Evolutionary conservation across 805 yeast genomes (phyloP).

Genomic region (Pichia sporocuriosa): DNA sequence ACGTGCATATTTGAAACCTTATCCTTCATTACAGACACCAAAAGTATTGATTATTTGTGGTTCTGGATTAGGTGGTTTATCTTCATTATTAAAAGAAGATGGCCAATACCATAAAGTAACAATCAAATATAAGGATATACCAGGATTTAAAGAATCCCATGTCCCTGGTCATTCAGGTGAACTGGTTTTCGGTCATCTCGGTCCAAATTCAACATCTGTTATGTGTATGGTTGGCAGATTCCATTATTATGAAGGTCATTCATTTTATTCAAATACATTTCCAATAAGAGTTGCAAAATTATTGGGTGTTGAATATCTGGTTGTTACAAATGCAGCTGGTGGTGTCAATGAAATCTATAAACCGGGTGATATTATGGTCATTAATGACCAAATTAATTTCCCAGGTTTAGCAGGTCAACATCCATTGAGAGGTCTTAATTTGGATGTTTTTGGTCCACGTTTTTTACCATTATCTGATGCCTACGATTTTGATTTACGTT

Average conservation of each 20-base stretch:
- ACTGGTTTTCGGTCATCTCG: conserved; percentile 71
- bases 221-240: conserved; percentile 91
- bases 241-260: conserved; percentile 89
- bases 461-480: conserved; percentile 88
- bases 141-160: conserved; percentile 75
- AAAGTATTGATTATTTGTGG: conserved; percentile 82
- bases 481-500: conserved; percentile 68
- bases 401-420: conserved; percentile 89
- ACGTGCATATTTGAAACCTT: conserved; percentile 10
- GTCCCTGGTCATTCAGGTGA: conserved; percentile 89
- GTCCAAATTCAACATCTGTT: conserved; percentile 63
- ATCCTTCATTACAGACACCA: conserved; percentile 34
- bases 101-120: conserved; percentile 31
- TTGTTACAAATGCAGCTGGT: conserved; percentile 97
- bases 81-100: conserved; percentile 38
- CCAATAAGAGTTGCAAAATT: conserved; percentile 72
- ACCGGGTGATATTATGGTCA: conserved; percentile 88
- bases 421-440: conserved; percentile 83
- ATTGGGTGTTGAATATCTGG: conserved; percentile 53
- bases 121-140: conserved; percentile 62
- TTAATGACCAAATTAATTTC: conserved; percentile 80
- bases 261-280: conserved; percentile 73
- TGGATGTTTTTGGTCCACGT: conserved; percentile 75
- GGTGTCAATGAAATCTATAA: conserved; percentile 61
- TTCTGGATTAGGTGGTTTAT: conserved; percentile 87